These are phyloP conservation scores for Pythium phragmiticola DNA, from an alignment of 352 stramenopile genomes.

Conservation along the genomic window DNA sequence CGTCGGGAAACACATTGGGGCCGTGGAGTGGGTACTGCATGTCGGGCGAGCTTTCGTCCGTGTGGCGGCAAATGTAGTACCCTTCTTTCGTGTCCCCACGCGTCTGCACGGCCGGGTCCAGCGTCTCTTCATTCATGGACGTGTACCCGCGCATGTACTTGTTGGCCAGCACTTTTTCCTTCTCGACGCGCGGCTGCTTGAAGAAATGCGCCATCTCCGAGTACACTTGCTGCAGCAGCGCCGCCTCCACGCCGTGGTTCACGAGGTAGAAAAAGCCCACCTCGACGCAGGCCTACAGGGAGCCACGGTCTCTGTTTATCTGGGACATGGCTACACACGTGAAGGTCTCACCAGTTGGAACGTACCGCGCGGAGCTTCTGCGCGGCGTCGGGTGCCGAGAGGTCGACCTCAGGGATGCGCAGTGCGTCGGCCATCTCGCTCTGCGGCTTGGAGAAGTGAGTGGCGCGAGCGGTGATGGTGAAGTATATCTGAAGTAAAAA, in stretches of 20 bases:
- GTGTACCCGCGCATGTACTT: constrained; percentile 77
- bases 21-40: constrained; percentile 61
- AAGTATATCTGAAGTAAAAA: no score
- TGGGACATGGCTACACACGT: background rate
- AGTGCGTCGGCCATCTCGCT: constrained; percentile 9
- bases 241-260: constrained; percentile 40
- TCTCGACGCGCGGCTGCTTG: constrained; percentile 41
- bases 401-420: constrained; percentile 55
- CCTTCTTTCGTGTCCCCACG: constrained; percentile 72
- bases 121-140: constrained; percentile 70
- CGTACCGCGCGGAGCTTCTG: constrained; percentile 39
- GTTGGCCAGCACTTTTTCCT: constrained; percentile 62
- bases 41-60: constrained; percentile 49
- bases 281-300: constrained; percentile 44
- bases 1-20: constrained; percentile 62
- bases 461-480: background rate
- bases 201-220: constrained; percentile 66
- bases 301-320: constrained; percentile 2
- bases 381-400: constrained; percentile 37
- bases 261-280: constrained; percentile 77
- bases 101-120: constrained; percentile 55
- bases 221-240: constrained; percentile 49
- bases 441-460: no score
- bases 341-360: background rate
- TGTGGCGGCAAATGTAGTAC: constrained; percentile 77